Evolutionary conservation across 768 basidiomycete genomes (phyloP), one percentile per base, ranked within the genome.

Genomic region (Ramaria sp.): DNA sequence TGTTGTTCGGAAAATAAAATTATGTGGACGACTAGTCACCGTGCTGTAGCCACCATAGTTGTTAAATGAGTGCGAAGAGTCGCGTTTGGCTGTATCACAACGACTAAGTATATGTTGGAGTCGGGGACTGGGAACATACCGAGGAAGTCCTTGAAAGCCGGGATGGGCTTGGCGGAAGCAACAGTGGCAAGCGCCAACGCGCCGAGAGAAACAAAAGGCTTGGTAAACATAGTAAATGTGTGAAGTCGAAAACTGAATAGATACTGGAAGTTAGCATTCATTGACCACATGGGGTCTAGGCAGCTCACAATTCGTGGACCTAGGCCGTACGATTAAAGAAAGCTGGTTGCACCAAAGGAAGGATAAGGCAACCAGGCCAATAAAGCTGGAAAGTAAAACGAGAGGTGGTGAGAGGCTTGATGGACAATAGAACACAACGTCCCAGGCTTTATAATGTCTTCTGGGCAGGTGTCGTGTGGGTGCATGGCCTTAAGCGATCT

Each of bases 351-450:
- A 24, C 33, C 15, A 39, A 52, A 52, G 51, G 51, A 52, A 52
- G 37, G 37, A 52, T n/a, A 52, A 39, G 51, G 51, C 51, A 52
- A 52, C 51, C 51, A 52, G 51, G 51, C 51, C 51, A 49, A 24
- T 3, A 37, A 38, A 39, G 15, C 17, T 15, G 31, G 4, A 15
- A 19, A 52, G 51, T 27, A 51, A 33, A 39, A 37, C 20, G 51
- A 52, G 37, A 52, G 37, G 51, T 34, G 12, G 48, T 27, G 31
- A 31, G 34, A 22, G 37, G 24, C 33, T 39, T 52, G 51, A 37
- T 52, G 51, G 51, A 52, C 3, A 37, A 33, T 27, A 24, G 33
- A 2, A 17, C 33, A 37, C 13, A 9, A n/a, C 51, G 5, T 27
- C 19, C 31, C 34, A 5, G 4, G 17, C 15, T 38, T 52, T 52